phyloP scores from a whole-genome alignment of 495 filamentous ascomycete species.

The Xylaria scruposa region DNA sequence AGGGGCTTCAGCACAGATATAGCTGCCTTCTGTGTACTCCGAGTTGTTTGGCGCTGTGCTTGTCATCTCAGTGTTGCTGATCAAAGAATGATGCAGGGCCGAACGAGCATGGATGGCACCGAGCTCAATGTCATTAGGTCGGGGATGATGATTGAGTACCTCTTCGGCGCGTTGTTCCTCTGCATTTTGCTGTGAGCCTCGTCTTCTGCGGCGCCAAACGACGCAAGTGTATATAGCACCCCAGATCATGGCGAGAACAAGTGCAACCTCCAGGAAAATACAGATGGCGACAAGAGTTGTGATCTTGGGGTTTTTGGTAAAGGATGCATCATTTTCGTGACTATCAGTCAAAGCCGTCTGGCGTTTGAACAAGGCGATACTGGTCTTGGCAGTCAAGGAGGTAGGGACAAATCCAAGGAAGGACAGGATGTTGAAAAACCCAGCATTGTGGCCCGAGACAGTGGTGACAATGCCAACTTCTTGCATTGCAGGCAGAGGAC shows the following conservation, averaged over 20 bases:
- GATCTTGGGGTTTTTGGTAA: neutral
- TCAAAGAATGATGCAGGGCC: neutral
- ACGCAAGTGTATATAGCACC: neutral
- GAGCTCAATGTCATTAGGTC: slow-evolving; percentile 19
- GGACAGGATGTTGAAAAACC: neutral
- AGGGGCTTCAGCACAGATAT: neutral
- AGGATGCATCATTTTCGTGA: neutral
- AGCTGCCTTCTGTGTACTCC: too few species aligned
- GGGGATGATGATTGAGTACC: neutral
- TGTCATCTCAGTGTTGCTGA: neutral
- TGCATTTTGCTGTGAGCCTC: neutral
- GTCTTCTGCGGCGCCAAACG: neutral
- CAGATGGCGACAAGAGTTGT: neutral
- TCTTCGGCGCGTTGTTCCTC: slow-evolving; percentile 8
- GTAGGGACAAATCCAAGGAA: neutral
- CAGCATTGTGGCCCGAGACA: neutral
- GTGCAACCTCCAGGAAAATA: neutral
- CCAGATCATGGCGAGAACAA: neutral
- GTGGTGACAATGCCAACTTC: neutral
- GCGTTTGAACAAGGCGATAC: neutral
- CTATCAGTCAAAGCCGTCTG: neutral
- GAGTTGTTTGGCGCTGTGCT: neutral
- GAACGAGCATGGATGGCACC: neutral
- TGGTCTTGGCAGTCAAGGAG: neutral
- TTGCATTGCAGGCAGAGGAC: neutral